Conservation (phyloP, 768 basidiomycete species). For the Trametes punicea region DNA sequence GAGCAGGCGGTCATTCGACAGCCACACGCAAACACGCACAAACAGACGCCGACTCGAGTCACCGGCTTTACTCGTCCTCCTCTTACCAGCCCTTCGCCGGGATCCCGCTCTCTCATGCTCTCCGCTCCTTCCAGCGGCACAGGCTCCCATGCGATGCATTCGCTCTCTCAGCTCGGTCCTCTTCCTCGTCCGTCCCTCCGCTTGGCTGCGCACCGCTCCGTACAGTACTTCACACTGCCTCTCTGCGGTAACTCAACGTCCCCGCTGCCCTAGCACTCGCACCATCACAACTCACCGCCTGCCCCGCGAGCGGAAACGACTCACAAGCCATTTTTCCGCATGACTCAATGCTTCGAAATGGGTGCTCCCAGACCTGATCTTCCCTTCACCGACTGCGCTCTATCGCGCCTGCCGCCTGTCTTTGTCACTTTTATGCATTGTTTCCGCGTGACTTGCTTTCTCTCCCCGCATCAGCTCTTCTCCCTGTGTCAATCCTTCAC, state of each 20-base stretch:
- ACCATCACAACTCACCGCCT: slow-evolving; percentile 3
- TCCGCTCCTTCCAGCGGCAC: neutral
- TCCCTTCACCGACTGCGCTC: neutral
- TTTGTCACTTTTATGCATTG: neutral
- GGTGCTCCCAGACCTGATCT: neutral
- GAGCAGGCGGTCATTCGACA: neutral
- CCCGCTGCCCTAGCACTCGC: neutral
- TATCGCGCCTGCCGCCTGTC: neutral
- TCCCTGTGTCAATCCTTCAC: slow-evolving; percentile 2
- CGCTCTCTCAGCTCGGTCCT: neutral
- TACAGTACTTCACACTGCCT: neutral
- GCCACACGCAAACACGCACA: slow-evolving; percentile 18
- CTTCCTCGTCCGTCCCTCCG: neutral
- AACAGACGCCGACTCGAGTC: slow-evolving; percentile 13
- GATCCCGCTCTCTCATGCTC: neutral
- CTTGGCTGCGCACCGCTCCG: neutral
- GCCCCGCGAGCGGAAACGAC: neutral
- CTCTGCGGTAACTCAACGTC: neutral
- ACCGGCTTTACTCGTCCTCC: slow-evolving; percentile 3
- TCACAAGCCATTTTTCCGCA: slow-evolving; percentile 9
- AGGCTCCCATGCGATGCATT: neutral
- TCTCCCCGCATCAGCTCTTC: neutral
- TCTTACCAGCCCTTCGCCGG: neutral
- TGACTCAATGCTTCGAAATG: slow-evolving; percentile 8
- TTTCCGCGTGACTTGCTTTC: slow-evolving; percentile 1